phyloP scores from a whole-genome alignment of 148 eudicot species.

The Chenopodium quinoa region DNA sequence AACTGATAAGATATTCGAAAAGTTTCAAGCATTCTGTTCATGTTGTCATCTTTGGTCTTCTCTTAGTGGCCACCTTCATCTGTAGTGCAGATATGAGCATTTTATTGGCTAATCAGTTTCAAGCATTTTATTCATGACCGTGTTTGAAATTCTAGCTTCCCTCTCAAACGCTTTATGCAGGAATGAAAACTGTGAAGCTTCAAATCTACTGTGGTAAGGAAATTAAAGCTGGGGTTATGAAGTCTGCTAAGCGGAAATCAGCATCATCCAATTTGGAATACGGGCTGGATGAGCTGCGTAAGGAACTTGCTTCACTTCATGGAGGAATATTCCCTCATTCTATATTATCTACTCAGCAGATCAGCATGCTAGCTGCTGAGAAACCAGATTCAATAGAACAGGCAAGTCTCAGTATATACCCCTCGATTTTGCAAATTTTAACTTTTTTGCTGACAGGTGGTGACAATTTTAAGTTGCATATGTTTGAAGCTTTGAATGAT shows the following conservation, averaged over 20 bases:
- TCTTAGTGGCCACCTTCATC: background rate
- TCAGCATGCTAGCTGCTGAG: slow-evolving; percentile 50
- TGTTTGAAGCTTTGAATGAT: background rate
- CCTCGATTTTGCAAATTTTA: background rate
- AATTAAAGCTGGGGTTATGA: slow-evolving; percentile 35
- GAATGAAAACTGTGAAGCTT: slow-evolving; percentile 67
- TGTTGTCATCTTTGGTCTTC: background rate
- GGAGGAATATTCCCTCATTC: slow-evolving; percentile 97
- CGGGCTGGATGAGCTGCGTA: slow-evolving; percentile 77
- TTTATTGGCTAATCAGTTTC: background rate
- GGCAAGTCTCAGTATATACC: slow-evolving; percentile 34
- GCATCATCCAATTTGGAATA: slow-evolving; percentile 54
- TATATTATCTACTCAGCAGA: slow-evolving; percentile 81
- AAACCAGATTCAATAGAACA: slow-evolving; percentile 65
- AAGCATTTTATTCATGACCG: no score
- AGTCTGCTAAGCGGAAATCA: slow-evolving; percentile 50
- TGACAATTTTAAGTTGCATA: background rate
- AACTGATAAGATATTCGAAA: background rate
- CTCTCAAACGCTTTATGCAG: slow-evolving; percentile 34
- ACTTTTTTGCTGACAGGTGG: background rate
- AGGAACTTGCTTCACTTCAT: slow-evolving; percentile 68
- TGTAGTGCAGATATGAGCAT: background rate
- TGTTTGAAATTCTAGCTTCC: background rate
- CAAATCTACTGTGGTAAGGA: slow-evolving; percentile 47
- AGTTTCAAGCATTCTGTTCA: background rate